Conservation (phyloP, 805 yeast genomes). For the Zygosaccharomyces gambellarensis region DNA sequence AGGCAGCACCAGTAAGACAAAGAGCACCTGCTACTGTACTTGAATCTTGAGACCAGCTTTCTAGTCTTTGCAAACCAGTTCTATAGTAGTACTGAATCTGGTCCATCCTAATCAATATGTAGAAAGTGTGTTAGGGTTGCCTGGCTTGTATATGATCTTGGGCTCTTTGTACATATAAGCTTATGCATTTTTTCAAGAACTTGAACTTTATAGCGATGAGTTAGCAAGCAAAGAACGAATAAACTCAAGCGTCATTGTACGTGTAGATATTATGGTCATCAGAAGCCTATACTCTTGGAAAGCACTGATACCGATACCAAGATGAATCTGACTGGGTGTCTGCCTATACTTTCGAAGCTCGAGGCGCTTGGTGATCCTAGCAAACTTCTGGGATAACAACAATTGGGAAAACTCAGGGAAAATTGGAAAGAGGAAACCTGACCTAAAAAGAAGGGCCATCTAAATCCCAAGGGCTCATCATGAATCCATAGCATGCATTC, state of each 20-base stretch:
- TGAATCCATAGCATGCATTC: no score
- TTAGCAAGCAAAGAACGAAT: not conserved
- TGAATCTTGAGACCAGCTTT: not conserved
- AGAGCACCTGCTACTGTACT: not conserved
- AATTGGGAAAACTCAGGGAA: not conserved
- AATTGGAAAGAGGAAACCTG: not conserved
- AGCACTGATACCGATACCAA: no score
- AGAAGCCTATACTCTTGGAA: not conserved
- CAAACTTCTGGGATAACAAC: no score
- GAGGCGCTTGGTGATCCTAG: no score
- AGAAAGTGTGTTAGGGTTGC: not conserved
- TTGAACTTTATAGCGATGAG: not conserved
- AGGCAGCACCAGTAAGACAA: slow-evolving; percentile 17
- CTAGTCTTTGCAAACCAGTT: not conserved
- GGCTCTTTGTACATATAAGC: not conserved
- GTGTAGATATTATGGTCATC: not conserved
- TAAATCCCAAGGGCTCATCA: not conserved
- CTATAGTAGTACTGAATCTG: not conserved
- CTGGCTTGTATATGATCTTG: not conserved
- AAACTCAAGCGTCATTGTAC: not conserved
- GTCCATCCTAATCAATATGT: not conserved
- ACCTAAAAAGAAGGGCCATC: not conserved
- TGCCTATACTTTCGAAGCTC: no score
- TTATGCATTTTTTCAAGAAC: not conserved
- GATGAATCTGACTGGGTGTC: no score